A percentile compares a stretch with the other conserved stretches of the same genome.
Evolutionary conservation across 2,329 filamentous ascomycete species (phyloP).

Genomic region (Sporothrix humicola): DNA sequence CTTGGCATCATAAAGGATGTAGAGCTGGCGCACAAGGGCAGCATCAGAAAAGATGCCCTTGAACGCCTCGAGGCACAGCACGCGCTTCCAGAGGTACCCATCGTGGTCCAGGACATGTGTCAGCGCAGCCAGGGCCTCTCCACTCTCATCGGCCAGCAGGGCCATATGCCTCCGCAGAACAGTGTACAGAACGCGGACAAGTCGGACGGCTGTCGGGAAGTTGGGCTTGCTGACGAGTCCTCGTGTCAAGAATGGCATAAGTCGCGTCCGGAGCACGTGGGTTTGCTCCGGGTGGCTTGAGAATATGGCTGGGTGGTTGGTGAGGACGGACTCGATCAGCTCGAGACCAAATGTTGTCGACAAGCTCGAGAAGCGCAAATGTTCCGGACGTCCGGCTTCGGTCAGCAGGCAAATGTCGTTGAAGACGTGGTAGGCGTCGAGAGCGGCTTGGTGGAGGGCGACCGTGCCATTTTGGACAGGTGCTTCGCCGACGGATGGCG

Average conservation of each 20-base stretch:
- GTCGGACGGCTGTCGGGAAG: constrained; percentile 81
- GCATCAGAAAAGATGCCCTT: constrained; percentile 84
- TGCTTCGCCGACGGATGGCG: constrained; percentile 65
- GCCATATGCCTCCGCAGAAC: constrained; percentile 78
- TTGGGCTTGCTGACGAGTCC: constrained; percentile 77
- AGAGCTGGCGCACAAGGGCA: constrained; percentile 77
- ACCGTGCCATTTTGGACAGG: constrained; percentile 68
- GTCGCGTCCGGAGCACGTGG: constrained; percentile 73
- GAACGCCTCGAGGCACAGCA: constrained; percentile 90
- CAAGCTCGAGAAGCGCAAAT: constrained; percentile 77
- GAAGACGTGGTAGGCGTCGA: constrained; percentile 86
- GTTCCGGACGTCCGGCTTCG: constrained; percentile 81
- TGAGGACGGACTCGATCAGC: constrained; percentile 86
- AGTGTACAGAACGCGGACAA: constrained; percentile 82
- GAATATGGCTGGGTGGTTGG: constrained; percentile 84
- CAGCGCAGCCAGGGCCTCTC: constrained; percentile 79
- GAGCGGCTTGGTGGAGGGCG: constrained; percentile 73
- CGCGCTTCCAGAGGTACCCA: constrained; percentile 80
- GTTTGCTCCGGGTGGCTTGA: constrained; percentile 78
- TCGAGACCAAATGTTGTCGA: constrained; percentile 86
- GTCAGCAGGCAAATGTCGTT: constrained; percentile 88
- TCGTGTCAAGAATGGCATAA: constrained; percentile 83
- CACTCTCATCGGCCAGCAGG: constrained; percentile 77
- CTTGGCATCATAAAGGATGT: constrained; percentile 75
- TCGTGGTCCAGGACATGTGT: constrained; percentile 91